Conservation (phyloP, 1,284 basidiomycete species). For the Cutaneotrichosporon cutaneum region DNA sequence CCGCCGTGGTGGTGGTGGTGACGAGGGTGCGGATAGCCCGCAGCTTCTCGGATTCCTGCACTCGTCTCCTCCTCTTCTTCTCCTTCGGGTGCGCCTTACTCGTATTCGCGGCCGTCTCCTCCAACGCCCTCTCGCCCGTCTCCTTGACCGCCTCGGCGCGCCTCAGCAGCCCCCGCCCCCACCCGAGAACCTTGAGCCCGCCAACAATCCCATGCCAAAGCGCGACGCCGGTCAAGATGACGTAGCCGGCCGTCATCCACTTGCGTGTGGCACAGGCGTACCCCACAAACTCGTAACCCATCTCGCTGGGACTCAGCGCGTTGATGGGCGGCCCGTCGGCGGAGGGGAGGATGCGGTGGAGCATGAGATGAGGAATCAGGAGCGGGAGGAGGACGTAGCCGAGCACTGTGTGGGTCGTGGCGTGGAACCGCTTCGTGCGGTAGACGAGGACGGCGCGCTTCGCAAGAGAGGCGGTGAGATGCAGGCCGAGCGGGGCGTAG, state of each 20-base stretch:
- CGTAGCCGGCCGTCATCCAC: constrained; percentile 31
- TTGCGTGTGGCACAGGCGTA: constrained; percentile 33
- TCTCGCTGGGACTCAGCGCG: constrained; percentile 39
- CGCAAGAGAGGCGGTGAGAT: constrained; percentile 34
- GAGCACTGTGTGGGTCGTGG: constrained; percentile 26
- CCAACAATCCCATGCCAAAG: constrained; percentile 39
- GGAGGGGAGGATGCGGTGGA: constrained; percentile 43
- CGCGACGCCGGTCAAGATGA: constrained; percentile 29
- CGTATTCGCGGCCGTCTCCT: neutral
- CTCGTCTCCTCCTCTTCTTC: neutral
- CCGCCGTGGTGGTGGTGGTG: constrained; percentile 29
- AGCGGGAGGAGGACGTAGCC: constrained; percentile 39
- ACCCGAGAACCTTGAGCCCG: constrained; percentile 40
- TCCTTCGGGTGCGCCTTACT: neutral
- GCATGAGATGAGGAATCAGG: constrained; percentile 33
- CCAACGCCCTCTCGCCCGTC: neutral
- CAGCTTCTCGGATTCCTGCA: neutral
- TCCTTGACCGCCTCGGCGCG: constrained; percentile 7
- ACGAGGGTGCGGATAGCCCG: constrained; percentile 22
- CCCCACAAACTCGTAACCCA: constrained; percentile 47
- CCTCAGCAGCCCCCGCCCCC: constrained; percentile 27
- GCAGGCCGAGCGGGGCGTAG: constrained; percentile 39
- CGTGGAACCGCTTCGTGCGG: constrained; percentile 14
- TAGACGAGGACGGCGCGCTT: constrained; percentile 30
- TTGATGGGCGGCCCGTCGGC: constrained; percentile 32